Conservation (phyloP, 2,329 filamentous ascomycete genomes). For the Claviceps purpurea region DNA sequence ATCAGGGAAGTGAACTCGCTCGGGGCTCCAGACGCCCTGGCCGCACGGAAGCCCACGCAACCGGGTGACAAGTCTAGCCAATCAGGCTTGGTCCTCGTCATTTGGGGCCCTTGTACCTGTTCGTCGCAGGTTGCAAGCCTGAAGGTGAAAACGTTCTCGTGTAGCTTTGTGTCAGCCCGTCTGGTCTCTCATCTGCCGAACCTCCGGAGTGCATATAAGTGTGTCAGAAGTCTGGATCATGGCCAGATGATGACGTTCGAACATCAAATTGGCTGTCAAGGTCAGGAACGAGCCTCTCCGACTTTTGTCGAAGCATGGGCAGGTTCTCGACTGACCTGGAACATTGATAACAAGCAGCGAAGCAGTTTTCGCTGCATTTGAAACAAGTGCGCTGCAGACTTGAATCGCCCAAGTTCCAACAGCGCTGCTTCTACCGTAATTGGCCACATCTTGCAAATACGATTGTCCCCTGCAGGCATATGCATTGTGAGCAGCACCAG, state of each 20-base stretch:
- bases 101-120: not conserved
- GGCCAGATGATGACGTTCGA: not conserved
- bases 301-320: not conserved
- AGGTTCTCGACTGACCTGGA: not conserved
- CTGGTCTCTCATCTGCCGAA: not conserved
- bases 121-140: not conserved
- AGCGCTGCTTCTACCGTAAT: not conserved
- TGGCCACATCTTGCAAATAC: not conserved
- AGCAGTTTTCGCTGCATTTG: not conserved
- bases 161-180: not conserved
- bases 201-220: not conserved
- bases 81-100: not conserved
- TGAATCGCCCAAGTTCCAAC: not conserved
- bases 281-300: not conserved
- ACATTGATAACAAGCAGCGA: not conserved
- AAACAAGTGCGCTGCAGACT: not conserved
- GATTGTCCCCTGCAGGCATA: not conserved
- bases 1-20: not conserved
- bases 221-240: not conserved
- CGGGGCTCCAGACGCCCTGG: no score
- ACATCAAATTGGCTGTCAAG: not conserved
- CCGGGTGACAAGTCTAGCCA: no score
- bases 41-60: no score
- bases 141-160: not conserved
- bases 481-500: not conserved